Evolutionary conservation across 306 rosid genomes (phyloP), one percentile per base, ranked within the genome.

Genomic region (Luffa aegyptiaca): DNA sequence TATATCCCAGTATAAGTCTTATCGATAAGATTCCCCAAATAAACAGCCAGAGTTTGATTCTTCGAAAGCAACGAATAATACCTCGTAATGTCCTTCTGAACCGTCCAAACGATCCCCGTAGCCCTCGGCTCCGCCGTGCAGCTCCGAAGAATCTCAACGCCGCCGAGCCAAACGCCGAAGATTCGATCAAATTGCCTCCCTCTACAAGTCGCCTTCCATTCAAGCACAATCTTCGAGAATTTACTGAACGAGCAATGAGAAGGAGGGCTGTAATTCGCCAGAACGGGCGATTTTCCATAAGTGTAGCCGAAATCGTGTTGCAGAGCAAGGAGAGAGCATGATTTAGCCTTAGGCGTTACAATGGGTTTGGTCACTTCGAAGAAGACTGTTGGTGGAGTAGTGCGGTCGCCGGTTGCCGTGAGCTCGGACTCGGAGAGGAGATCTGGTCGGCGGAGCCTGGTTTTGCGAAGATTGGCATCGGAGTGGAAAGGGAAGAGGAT

Each of bases 181-280:
- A 94, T 94, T 36, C 98, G 88, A 68, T 95, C 98, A 33, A 84
- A 95, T 59, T 95, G 98, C 59, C 93, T 88, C 45, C 97, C 98
- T 85, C 82, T 80, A 64, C 92, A 88, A 5, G 93, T 89, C 14
- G 98, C 89, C 12, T 80, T 88, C 98, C 98, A 95, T 80, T 92
- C 86, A 10, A 95, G 84, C 2, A 95, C 97, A 12, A 92, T 83
- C 62, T 84, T 92, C 46, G 97, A 89, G 84, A 88, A 88, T 0
- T 55, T 31, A 0, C 74, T 75, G 9, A 83, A 88, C 14, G 87
- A 77, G 80, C 90, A 94, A 33, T 91, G 71, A 4, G 88, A 82
- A 70, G 98, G 97, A 80, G 92, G 95, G 80, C 75, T 82, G 82
- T 91, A 95, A 26, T 82, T 42, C 0, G 87, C 97, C 17, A 87